phyloP scores from a whole-genome alignment of 306 rosid species.

The Fragaria nilgerrensis region DNA sequence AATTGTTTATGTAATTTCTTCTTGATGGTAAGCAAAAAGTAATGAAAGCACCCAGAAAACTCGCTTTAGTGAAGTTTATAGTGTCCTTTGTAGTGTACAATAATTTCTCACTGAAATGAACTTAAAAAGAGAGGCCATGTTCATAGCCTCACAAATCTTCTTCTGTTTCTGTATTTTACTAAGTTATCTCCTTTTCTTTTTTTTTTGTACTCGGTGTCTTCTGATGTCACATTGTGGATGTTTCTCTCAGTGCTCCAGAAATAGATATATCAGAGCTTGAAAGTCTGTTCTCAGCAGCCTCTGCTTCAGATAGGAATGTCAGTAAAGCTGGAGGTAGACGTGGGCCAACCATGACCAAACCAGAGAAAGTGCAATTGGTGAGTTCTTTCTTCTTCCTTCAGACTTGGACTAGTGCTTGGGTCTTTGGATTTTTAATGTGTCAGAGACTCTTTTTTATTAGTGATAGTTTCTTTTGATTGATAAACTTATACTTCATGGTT shows the following conservation, averaged over 20 bases:
- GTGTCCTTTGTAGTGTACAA: too few species aligned
- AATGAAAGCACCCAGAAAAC: not conserved
- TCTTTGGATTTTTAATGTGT: not conserved
- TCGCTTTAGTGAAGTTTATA: conserved; percentile 1
- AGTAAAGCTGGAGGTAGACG: conserved; percentile 75
- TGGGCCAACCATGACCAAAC: conserved; percentile 83
- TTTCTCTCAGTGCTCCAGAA: conserved; percentile 81
- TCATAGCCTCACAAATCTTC: not conserved
- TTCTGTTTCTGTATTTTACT: not conserved
- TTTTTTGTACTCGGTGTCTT: conserved; percentile 15
- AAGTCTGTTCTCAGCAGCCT: conserved; percentile 88
- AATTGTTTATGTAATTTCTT: too few species aligned
- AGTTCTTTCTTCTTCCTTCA: conserved; percentile 22
- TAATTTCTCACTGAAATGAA: conserved; percentile 2
- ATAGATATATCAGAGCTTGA: conserved; percentile 97
- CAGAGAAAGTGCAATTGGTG: conserved; percentile 95
- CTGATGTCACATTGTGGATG: conserved; percentile 30
- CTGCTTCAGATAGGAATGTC: conserved; percentile 66
- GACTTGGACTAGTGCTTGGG: not conserved
- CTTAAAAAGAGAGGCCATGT: not conserved
- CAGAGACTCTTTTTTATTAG: not conserved
- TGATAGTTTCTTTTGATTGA: too few species aligned
- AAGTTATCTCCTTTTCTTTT: not conserved
- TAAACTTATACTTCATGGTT: not conserved
- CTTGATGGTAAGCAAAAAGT: conserved; percentile 9